Percentiles rank a stretch among this genome's conserved stretches.
Evolutionary conservation across 2,329 filamentous ascomycete species (phyloP).

Genomic region (Aspergillus floridensis): DNA sequence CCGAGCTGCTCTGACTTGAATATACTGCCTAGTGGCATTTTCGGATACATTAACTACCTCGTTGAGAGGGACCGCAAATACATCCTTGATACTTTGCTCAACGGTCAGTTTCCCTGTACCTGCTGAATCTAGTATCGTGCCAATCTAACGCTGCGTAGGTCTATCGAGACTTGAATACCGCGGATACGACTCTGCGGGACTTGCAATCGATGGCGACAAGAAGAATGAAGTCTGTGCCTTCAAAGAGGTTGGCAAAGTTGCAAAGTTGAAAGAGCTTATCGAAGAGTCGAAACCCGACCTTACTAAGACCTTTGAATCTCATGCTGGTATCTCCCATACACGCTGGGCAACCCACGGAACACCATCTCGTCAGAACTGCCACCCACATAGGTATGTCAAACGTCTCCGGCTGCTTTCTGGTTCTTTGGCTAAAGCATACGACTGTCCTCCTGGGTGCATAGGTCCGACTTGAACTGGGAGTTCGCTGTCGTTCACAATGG

Average conservation of each 20-base stretch:
- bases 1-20: conserved; percentile 7
- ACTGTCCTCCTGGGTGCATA: conserved; percentile 34
- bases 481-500: conserved; percentile 98
- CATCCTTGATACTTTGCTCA: conserved; percentile 93
- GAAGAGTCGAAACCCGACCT: conserved; percentile 78
- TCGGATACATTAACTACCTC: conserved; percentile 98
- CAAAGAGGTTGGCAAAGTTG: conserved; percentile 99
- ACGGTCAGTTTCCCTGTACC: conserved; percentile 62
- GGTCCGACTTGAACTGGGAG: conserved; percentile 92
- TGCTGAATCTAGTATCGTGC: neutral
- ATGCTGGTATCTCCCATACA: conserved; percentile 98
- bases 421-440: neutral
- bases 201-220: conserved; percentile 96
- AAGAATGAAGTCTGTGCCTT: conserved; percentile 96
- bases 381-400: conserved; percentile 80
- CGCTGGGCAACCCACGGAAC: conserved; percentile 97
- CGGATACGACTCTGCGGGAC: conserved; percentile 95
- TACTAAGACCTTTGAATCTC: conserved; percentile 92
- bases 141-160: conserved; percentile 52
- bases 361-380: conserved; percentile 92
- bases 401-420: neutral
- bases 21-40: conserved; percentile 39
- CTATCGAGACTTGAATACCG: conserved; percentile 96
- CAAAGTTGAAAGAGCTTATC: conserved; percentile 91
- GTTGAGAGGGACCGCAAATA: conserved; percentile 98